phyloP scores from a whole-genome alignment of 306 rosid species.

The Cercis canadensis region DNA sequence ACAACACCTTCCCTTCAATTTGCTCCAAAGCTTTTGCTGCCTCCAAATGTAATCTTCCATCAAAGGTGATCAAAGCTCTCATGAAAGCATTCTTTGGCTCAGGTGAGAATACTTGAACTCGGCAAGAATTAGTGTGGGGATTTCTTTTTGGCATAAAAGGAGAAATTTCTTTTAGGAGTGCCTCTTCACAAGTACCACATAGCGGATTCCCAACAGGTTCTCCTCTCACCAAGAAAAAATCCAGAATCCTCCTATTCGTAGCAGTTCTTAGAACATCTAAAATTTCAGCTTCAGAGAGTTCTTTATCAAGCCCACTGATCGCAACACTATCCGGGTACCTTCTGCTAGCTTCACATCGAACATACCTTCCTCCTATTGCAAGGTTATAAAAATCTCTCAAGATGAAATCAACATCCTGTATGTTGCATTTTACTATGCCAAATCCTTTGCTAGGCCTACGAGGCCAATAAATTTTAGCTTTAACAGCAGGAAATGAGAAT shows the following conservation, averaged over 20 bases:
- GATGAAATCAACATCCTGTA: constrained; percentile 50
- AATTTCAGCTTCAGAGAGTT: constrained; percentile 72
- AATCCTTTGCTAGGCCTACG: constrained; percentile 73
- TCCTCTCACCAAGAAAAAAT: constrained; percentile 76
- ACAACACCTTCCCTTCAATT: constrained; percentile 79
- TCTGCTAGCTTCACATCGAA: constrained; percentile 61
- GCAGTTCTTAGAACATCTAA: constrained; percentile 58
- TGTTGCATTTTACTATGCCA: constrained; percentile 69
- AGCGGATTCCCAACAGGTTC: constrained; percentile 67
- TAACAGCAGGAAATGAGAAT: constrained; percentile 76
- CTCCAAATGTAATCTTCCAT: constrained; percentile 92
- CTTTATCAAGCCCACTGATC: constrained; percentile 61
- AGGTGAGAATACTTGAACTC: constrained; percentile 74
- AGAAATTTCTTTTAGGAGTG: constrained; percentile 73
- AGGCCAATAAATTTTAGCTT: constrained; percentile 85
- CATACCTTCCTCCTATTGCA: constrained; percentile 61
- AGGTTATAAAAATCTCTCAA: constrained; percentile 68
- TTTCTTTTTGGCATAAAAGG: constrained; percentile 67
- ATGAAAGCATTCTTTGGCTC: constrained; percentile 65
- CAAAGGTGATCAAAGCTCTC: constrained; percentile 77
- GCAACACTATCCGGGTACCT: constrained; percentile 48
- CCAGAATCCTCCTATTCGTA: constrained; percentile 72
- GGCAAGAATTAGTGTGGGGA: constrained; percentile 55
- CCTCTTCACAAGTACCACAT: constrained; percentile 68
- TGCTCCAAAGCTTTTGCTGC: constrained; percentile 92